Conservation (phyloP, 768 basidiomycete genomes). For the Symmetrospora coprosmae region DNA sequence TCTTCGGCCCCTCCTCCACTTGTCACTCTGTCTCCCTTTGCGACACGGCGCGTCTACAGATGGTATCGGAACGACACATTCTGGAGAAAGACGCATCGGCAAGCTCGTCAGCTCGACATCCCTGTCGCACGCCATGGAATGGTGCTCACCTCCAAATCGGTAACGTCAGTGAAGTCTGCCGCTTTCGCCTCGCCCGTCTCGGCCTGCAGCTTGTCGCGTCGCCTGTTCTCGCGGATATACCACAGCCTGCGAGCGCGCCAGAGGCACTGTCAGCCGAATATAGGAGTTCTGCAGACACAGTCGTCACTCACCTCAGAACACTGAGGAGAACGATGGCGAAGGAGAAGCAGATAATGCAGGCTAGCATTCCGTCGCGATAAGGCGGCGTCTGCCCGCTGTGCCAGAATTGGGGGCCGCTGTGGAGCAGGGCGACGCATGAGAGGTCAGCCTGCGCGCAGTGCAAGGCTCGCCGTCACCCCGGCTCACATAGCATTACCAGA, state of each 20-base stretch:
- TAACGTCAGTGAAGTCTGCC: constrained; percentile 10
- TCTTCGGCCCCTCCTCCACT: no score
- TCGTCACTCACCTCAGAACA: not conserved
- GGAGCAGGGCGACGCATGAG: not conserved
- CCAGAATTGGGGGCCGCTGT: constrained; percentile 16
- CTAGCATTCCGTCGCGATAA: constrained; percentile 13
- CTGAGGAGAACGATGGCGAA: not conserved
- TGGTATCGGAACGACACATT: constrained; percentile 1
- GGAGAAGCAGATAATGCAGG: constrained; percentile 14
- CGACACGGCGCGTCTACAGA: not conserved
- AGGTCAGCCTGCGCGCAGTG: no score
- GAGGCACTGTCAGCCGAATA: no score
- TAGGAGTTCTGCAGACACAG: not conserved
- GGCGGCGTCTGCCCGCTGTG: constrained; percentile 1
- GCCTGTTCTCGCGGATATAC: constrained; percentile 7
- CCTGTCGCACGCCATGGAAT: no score
- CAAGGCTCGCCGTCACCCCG: not conserved
- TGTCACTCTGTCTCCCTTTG: not conserved
- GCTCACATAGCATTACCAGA: constrained; percentile 12
- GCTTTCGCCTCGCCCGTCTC: not conserved
- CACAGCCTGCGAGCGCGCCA: not conserved
- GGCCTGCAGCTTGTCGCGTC: not conserved
- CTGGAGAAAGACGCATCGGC: no score
- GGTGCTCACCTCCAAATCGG: constrained; percentile 6
- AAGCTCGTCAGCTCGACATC: not conserved